A percentile compares a stretch with the other conserved stretches of the same genome.
These are phyloP conservation scores for Colletotrichum orbiculare DNA, from an alignment of 2,329 filamentous ascomycete species.

Conservation along the genomic window DNA sequence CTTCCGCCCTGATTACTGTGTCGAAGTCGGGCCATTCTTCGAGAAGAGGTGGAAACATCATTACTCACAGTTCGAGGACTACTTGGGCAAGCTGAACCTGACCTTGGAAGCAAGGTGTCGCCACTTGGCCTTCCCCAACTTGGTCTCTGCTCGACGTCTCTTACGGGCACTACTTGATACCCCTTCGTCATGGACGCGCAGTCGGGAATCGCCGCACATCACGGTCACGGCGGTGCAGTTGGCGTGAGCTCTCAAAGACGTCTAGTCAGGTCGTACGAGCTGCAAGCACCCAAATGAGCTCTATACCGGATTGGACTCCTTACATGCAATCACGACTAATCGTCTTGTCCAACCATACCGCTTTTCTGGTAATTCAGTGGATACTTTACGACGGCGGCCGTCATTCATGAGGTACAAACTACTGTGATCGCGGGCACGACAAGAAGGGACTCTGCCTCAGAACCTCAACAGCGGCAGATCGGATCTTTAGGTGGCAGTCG, in stretches of 20 bases:
- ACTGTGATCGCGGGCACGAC: conserved; percentile 1
- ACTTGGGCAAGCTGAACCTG: not conserved
- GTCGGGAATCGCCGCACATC: conserved; percentile 18
- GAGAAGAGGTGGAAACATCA: conserved; percentile 6
- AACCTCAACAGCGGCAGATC: conserved; percentile 17
- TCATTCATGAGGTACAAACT: conserved; percentile 11
- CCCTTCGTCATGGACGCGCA: not conserved
- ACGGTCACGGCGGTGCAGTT: conserved; percentile 15
- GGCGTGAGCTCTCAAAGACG: conserved; percentile 14
- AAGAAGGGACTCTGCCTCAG: too few species aligned
- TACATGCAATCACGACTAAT: conserved; percentile 28
- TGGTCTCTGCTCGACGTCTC: too few species aligned
- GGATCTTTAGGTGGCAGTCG: conserved; percentile 25
- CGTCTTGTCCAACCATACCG: conserved; percentile 29
- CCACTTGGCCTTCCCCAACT: too few species aligned
- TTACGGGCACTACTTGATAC: too few species aligned
- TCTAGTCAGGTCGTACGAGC: conserved; percentile 29
- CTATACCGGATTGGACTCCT: conserved; percentile 21
- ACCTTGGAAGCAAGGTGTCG: too few species aligned
- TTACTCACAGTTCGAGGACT: not conserved
- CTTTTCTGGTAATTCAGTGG: conserved; percentile 33
- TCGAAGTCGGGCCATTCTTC: conserved; percentile 3
- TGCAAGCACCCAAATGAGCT: conserved; percentile 31
- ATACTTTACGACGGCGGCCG: conserved; percentile 32
- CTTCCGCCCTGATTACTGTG: not conserved